Evolutionary conservation across 2,329 filamentous ascomycete genomes (phyloP), one percentile per base, ranked within the genome.

Genomic region (Fusarium anguioides): DNA sequence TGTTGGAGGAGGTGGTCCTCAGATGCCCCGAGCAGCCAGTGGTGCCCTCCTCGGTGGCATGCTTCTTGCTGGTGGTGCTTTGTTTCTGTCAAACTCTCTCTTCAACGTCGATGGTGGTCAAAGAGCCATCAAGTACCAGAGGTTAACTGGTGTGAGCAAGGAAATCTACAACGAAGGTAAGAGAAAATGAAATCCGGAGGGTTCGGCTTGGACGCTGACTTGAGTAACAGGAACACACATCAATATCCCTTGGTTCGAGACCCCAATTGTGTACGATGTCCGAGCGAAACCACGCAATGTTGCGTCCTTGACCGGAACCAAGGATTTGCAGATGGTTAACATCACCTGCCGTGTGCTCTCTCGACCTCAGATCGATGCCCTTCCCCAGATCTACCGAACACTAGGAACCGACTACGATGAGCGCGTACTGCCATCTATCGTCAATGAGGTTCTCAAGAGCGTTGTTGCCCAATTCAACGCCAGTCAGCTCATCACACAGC

Each of bases 251-350:
- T 99, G 96, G 96, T 91, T 99, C 81, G 96, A 99, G 82, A 97
- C 94, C 6, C 94, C 96, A 49, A 89, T 99, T 79, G 90, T 94
- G 74, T 99, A 98, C 85, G 95, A 99, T 80, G 96, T 99, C 73
- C 95, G 96, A 82, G 96, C 96, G 62, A 97, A 95, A 85, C 96
- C 96, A 75, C 90, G 96, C 78, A 97, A 97, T 76, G 94, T 99
- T 74, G 92, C 96, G 71, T 98, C 96, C 70, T 88, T 99, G 71
- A 99, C 96, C 61, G 96, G 96, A 73, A 99, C 96, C 77, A 99
- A 99, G 86, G 96, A 99, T 82, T 84, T 99, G 81, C 96, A 99
- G 85, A 99, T 99, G 96, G 96, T 98, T 78, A 99, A 99, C 87
- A 98, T 99, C 79, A 99, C 95, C 77, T 99, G 96, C 82, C 95